Percentiles rank a stretch among this genome's conserved stretches.
Conservation (phyloP, 495 filamentous ascomycete genomes). For the Hyaloscypha variabilis region DNA sequence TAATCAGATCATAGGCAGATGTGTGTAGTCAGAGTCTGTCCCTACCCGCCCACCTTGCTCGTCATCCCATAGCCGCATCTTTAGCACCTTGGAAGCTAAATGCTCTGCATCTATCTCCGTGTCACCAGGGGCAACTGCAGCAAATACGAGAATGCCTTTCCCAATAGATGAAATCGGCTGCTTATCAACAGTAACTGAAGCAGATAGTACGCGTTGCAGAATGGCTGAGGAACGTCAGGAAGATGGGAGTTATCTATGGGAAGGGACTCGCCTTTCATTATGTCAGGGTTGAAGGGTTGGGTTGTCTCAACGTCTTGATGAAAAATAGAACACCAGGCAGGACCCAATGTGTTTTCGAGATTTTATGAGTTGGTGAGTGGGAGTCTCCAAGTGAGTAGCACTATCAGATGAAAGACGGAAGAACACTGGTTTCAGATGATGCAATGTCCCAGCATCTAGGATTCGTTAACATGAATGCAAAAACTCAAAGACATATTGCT, state of each 20-base stretch:
- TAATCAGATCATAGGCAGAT: conserved; percentile 17
- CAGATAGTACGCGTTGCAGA: conserved; percentile 91
- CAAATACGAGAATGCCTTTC: conserved; percentile 87
- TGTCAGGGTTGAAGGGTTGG: neutral
- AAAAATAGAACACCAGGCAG: neutral
- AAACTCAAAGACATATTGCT: too few species aligned
- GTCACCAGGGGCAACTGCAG: conserved; percentile 88
- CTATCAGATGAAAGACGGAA: neutral
- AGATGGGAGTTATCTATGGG: neutral
- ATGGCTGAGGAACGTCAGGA: conserved; percentile 62
- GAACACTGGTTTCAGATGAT: neutral
- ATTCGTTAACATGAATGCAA: neutral
- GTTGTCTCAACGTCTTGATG: neutral
- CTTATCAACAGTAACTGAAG: conserved; percentile 97
- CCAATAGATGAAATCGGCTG: conserved; percentile 88
- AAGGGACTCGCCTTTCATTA: conserved; percentile 48
- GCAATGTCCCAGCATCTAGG: neutral
- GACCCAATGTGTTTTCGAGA: neutral
- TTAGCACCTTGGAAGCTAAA: conserved; percentile 83
- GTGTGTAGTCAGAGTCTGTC: conserved; percentile 11
- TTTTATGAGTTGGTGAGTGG: neutral
- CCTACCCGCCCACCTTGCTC: conserved; percentile 59
- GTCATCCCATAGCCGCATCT: conserved; percentile 87
- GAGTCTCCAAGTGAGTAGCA: neutral
- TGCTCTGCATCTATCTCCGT: conserved; percentile 84